These are phyloP conservation scores for Trichoderma reesei DNA, from an alignment of 495 filamentous ascomycete species.

Conservation along the genomic window DNA sequence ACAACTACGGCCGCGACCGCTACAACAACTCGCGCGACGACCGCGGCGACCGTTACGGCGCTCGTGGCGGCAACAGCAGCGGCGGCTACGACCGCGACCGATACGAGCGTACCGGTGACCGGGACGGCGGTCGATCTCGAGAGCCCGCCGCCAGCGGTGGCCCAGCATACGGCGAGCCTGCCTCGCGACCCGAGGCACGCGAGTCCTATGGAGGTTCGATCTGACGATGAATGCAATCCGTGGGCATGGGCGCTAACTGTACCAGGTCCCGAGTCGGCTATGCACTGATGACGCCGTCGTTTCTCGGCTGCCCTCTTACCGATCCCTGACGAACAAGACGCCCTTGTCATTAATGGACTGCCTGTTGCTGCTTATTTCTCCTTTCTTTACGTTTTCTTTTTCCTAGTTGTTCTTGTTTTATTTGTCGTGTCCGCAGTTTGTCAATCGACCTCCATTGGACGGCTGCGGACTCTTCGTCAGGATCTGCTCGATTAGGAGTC, in stretches of 20 bases:
- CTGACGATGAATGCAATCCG: neutral
- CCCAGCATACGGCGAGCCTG: slow-evolving; percentile 47
- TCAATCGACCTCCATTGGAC: neutral
- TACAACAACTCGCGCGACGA: slow-evolving; percentile 35
- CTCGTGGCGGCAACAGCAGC: slow-evolving; percentile 32
- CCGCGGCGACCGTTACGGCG: slow-evolving; percentile 42
- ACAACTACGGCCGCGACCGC: slow-evolving; percentile 31
- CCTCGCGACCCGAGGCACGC: slow-evolving; percentile 51
- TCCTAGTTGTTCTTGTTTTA: slow-evolving; percentile 11
- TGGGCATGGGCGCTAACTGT: slow-evolving; percentile 13
- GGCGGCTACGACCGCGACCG: slow-evolving; percentile 45
- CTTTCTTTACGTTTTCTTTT: slow-evolving; percentile 17
- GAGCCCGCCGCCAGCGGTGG: slow-evolving; percentile 35
- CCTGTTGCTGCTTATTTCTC: slow-evolving; percentile 14
- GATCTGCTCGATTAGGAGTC: slow-evolving; percentile 7
- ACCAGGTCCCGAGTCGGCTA: slow-evolving; percentile 15
- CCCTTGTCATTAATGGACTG: slow-evolving; percentile 5
- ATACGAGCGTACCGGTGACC: slow-evolving; percentile 41
- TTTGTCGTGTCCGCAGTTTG: slow-evolving; percentile 3
- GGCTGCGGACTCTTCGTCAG: slow-evolving; percentile 3
- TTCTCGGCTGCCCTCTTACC: slow-evolving; percentile 17
- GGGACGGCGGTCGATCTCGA: slow-evolving; percentile 36
- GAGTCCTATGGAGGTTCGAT: slow-evolving; percentile 46
- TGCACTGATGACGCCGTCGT: slow-evolving; percentile 14
- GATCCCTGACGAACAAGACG: slow-evolving; percentile 11